A percentile compares a stretch with the other conserved stretches of the same genome.
These are phyloP conservation scores for Fonsecaea multimorphosa DNA, from an alignment of 2,329 filamentous ascomycete species.

Conservation along the genomic window DNA sequence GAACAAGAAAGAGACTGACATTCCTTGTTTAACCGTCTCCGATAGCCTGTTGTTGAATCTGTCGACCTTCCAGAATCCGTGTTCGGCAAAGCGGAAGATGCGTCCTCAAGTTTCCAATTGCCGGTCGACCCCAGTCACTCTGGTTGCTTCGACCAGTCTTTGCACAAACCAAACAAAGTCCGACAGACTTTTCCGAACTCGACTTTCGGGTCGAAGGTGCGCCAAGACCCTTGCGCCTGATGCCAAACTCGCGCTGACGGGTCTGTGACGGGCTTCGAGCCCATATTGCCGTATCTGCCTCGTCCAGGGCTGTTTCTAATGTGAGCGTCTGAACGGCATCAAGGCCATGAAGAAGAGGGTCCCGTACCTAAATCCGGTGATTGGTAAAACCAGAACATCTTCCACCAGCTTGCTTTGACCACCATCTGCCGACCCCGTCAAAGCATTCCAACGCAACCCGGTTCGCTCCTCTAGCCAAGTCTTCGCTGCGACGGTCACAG, in stretches of 20 bases:
- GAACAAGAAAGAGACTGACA: not conserved
- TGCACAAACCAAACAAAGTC: constrained; percentile 43
- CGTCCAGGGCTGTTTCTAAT: constrained; percentile 40
- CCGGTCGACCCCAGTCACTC: not conserved
- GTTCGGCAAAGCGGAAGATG: not conserved
- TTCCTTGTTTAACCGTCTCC: not conserved
- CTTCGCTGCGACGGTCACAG: constrained; percentile 42
- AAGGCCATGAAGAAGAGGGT: not conserved
- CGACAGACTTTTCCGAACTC: constrained; percentile 46
- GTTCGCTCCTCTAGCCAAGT: constrained; percentile 38
- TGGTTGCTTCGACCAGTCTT: constrained; percentile 40
- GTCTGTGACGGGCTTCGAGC: constrained; percentile 43
- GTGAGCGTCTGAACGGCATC: not conserved
- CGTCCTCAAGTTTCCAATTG: too few species aligned
- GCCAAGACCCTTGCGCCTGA: constrained; percentile 44
- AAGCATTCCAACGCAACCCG: constrained; percentile 43
- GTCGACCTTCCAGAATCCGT: not conserved
- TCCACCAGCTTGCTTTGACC: constrained; percentile 43
- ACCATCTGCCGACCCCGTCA: constrained; percentile 43
- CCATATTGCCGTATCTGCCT: constrained; percentile 43
- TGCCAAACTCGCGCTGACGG: constrained; percentile 43
- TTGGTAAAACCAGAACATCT: constrained; percentile 45
- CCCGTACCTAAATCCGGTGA: constrained; percentile 45
- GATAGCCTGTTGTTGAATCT: not conserved
- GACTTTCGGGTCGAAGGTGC: constrained; percentile 39